A percentile compares a stretch with the other conserved stretches of the same genome.
Evolutionary conservation across 2,329 filamentous ascomycete species (phyloP).

Genomic region (Fusarium sp.): DNA sequence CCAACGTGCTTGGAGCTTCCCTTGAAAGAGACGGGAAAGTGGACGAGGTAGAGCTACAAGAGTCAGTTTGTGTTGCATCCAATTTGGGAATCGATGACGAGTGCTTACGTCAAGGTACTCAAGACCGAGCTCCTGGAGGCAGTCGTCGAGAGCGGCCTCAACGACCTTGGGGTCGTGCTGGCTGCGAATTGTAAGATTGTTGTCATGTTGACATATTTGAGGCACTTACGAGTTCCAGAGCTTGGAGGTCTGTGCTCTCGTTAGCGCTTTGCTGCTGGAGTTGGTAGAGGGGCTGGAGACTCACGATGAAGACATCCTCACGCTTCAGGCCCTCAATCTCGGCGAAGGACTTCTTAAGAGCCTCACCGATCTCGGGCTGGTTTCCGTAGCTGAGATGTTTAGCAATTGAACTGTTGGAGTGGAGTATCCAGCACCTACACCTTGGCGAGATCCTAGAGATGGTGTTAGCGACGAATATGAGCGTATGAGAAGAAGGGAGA

Average conservation of each 20-base stretch:
- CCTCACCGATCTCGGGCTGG: constrained; percentile 72
- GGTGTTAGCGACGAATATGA: not conserved
- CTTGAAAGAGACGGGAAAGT: constrained; percentile 68
- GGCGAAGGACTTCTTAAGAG: constrained; percentile 68
- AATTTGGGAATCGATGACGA: not conserved
- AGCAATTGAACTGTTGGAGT: not conserved
- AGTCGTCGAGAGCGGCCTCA: constrained; percentile 72
- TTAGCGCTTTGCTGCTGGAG: not conserved
- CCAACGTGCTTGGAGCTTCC: constrained; percentile 54
- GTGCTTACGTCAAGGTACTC: constrained; percentile 72
- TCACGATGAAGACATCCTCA: constrained; percentile 71
- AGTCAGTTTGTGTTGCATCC: not conserved
- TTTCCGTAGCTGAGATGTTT: constrained; percentile 62
- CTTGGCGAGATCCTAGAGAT: constrained; percentile 61
- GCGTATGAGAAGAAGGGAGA: not conserved
- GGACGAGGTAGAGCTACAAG: constrained; percentile 68
- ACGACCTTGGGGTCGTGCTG: constrained; percentile 59
- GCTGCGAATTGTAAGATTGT: not conserved
- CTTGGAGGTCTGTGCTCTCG: constrained; percentile 61
- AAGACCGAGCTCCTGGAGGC: constrained; percentile 71
- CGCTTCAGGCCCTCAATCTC: constrained; percentile 75
- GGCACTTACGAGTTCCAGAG: constrained; percentile 66
- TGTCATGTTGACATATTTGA: rapidly evolving
- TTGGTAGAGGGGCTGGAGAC: not conserved
- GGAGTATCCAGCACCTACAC: constrained; percentile 42